Percentiles rank a stretch among this genome's conserved stretches.
These are phyloP conservation scores for Kodamaea fungicola DNA, from an alignment of 1,139 yeast species.

Conservation along the genomic window DNA sequence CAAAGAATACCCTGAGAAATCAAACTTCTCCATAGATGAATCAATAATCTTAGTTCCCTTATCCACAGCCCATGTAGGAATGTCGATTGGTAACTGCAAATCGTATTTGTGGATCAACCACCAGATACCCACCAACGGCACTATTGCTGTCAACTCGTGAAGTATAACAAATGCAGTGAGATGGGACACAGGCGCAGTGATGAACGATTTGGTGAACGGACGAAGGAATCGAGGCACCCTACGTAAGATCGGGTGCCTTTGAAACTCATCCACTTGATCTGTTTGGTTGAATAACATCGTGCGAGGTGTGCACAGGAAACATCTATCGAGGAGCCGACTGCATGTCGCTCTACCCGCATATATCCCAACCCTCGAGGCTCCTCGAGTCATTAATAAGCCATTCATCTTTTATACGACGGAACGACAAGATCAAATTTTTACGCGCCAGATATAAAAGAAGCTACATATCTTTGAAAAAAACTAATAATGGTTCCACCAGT, in stretches of 20 bases:
- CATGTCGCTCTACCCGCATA: no score
- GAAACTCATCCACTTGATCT: constrained; percentile 1
- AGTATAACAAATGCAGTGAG: constrained; percentile 70
- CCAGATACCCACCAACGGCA: constrained; percentile 79
- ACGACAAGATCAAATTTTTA: neutral
- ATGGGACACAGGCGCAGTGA: constrained; percentile 64
- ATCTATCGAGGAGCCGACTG: neutral
- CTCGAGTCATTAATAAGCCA: no score
- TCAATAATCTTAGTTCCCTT: constrained; percentile 63
- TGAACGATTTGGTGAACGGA: constrained; percentile 47
- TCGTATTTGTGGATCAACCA: constrained; percentile 58
- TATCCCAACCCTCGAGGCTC: no score
- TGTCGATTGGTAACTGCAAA: constrained; percentile 43
- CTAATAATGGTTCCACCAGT: constrained; percentile 40
- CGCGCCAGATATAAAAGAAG: neutral
- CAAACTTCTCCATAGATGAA: constrained; percentile 32
- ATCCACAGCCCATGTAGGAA: constrained; percentile 64
- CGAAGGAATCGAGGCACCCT: constrained; percentile 47
- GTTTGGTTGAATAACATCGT: neutral
- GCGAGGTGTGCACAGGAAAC: neutral
- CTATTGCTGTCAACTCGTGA: constrained; percentile 84
- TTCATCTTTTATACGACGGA: neutral
- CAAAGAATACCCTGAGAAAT: constrained; percentile 34
- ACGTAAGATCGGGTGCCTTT: constrained; percentile 31
- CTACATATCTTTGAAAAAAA: neutral